Conservation (phyloP, 164 flowering plant species). For the Warburgia ugandensis region DNA sequence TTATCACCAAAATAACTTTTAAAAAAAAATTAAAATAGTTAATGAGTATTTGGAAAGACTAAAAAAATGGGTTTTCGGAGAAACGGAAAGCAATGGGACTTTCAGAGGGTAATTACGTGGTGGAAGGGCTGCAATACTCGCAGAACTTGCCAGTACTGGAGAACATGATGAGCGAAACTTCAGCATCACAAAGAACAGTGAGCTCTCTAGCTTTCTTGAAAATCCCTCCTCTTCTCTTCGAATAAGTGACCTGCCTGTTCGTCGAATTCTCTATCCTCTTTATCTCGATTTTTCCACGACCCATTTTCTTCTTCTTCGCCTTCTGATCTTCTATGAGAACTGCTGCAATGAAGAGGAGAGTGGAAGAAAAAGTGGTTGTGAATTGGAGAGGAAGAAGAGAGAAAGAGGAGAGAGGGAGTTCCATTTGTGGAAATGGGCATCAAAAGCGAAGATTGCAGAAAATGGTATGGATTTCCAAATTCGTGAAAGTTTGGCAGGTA, state of each 20-base stretch:
- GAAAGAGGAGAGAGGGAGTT: neutral
- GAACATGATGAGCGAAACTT: conserved; percentile 56
- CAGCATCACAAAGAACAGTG: conserved; percentile 62
- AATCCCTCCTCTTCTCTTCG: conserved; percentile 61
- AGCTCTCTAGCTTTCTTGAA: conserved; percentile 71
- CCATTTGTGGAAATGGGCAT: neutral
- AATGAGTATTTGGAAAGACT: neutral
- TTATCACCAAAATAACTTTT: neutral
- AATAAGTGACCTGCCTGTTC: conserved; percentile 68
- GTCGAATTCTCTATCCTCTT: conserved; percentile 57
- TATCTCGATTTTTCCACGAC: conserved; percentile 70
- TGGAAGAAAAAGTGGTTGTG: neutral
- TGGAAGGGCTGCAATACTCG: conserved; percentile 45
- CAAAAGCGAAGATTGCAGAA: neutral
- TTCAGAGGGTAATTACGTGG: conserved; percentile 24
- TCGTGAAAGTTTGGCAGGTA: conserved; percentile 2
- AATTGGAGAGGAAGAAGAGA: neutral
- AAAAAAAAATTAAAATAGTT: neutral
- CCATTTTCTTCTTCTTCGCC: conserved; percentile 28
- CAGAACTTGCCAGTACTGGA: conserved; percentile 36
- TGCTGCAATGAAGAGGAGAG: neutral
- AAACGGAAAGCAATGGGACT: neutral
- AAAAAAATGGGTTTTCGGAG: neutral
- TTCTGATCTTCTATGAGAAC: conserved; percentile 1
- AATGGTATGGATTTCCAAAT: conserved; percentile 8